Evolutionary conservation across 441 rosid genomes (phyloP), one percentile per base, ranked within the genome.

Genomic region (Croton setiger): DNA sequence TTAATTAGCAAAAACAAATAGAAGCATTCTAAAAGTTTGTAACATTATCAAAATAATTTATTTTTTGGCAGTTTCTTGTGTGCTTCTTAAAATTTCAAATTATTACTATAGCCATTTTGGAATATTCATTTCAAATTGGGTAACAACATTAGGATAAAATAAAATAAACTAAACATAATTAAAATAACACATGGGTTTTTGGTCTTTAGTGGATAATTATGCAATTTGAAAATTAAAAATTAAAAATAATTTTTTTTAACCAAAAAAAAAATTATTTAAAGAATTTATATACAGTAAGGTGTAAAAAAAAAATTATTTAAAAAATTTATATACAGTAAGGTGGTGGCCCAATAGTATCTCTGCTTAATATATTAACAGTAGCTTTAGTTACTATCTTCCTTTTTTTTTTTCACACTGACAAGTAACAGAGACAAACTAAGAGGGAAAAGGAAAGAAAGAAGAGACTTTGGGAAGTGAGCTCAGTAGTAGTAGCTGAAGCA

Each of bases 391-490:
- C 63, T 57, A 37, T 1, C 67, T 52, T 57, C 14, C 8, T 64
- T 60, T 60, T 18, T 18, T 13, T 54, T 55, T 62, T 64, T 4
- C 21, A 48, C 48, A 51, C 76, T 72, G 68, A 68, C 70, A 44
- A 64, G 21, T 59, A 23, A 70, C 66, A 61, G 66, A 10, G 66
- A 49, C 71, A 57, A 39, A 63, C 53, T 54, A 4, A 58, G 33
- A 66, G 43, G 48, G 54, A 64, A 72, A 59, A 76, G n/a, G n/a
- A n/a, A n/a, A n/a, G n/a, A n/a, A n/a, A n/a, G n/a, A n/a, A n/a
- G 63, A 60, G 60, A 59, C 76, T 79, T 36, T n/a, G 85, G 75
- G 68, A 79, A 75, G 68, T 72, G 79, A 63, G 83, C 79, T 23
- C 67, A 6, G 57, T 23, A 8, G 44, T 37, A 12, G 55, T n/a